Conservation (phyloP, 768 basidiomycete genomes). For the Sutorius australiensis region DNA sequence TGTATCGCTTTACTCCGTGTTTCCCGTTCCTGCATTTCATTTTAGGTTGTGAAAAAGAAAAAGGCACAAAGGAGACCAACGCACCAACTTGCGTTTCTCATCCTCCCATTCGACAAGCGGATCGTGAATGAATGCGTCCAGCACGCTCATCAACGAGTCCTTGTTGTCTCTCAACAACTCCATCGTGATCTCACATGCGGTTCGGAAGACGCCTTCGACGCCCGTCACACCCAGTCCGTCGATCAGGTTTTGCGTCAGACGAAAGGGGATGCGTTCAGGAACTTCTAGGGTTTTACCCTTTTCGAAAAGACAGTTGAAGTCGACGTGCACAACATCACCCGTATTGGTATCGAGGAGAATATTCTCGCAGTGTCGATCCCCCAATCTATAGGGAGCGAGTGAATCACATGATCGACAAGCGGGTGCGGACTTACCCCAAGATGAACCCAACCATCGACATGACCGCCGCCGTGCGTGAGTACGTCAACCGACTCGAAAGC, state of each 20-base stretch:
- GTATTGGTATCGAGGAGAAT: slow-evolving; percentile 86
- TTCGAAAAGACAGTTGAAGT: slow-evolving; percentile 97
- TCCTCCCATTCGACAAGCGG: slow-evolving; percentile 96
- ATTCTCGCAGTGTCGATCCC: slow-evolving; percentile 95
- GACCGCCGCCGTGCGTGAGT: slow-evolving; percentile 87
- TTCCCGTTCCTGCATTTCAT: slow-evolving; percentile 36
- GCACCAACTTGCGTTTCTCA: slow-evolving; percentile 63
- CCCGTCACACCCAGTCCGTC: slow-evolving; percentile 93
- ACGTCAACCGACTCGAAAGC: slow-evolving; percentile 84
- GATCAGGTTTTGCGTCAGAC: slow-evolving; percentile 88
- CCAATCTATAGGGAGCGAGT: slow-evolving; percentile 54
- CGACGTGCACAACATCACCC: slow-evolving; percentile 93
- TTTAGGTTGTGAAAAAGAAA: background rate
- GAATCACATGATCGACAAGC: background rate
- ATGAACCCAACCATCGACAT: slow-evolving; percentile 99
- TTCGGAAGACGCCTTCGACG: slow-evolving; percentile 91
- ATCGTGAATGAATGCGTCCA: slow-evolving; percentile 96
- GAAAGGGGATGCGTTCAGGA: slow-evolving; percentile 90
- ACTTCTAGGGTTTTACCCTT: slow-evolving; percentile 86
- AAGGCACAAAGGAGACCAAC: slow-evolving; percentile 4
- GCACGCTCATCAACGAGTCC: slow-evolving; percentile 89
- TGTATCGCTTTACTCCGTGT: slow-evolving; percentile 13
- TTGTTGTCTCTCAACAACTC: slow-evolving; percentile 84
- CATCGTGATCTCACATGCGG: slow-evolving; percentile 87
- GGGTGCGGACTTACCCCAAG: slow-evolving; percentile 58